These are phyloP conservation scores for Sporothrix brunneoviolacea DNA, from an alignment of 2,329 filamentous ascomycete genomes.

Conservation along the genomic window DNA sequence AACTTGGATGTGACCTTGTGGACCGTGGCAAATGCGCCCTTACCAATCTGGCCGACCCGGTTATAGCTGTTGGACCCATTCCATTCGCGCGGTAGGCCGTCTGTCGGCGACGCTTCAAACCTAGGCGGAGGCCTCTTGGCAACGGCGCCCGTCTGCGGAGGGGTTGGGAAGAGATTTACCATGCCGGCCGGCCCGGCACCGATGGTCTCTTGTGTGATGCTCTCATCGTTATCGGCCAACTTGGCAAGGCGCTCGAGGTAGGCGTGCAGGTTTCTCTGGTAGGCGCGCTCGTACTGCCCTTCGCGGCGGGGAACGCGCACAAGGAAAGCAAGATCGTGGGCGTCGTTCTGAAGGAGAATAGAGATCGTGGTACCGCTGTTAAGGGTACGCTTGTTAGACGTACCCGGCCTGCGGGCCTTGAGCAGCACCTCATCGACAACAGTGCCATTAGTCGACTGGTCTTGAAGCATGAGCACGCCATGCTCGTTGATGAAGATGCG, in stretches of 20 bases:
- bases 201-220: constrained; percentile 32
- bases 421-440: constrained; percentile 71
- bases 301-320: constrained; percentile 77
- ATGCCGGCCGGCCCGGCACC: constrained; percentile 42
- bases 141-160: not conserved
- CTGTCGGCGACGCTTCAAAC: constrained; percentile 24
- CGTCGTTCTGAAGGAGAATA: constrained; percentile 50
- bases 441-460: constrained; percentile 94
- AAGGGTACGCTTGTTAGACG: constrained; percentile 50
- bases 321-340: constrained; percentile 66
- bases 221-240: constrained; percentile 28
- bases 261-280: constrained; percentile 59
- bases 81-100: constrained; percentile 57
- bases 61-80: constrained; percentile 81
- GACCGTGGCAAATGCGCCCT: constrained; percentile 90
- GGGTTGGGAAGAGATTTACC: constrained; percentile 26
- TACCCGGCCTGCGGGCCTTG: constrained; percentile 27
- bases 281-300: constrained; percentile 57
- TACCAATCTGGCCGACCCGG: constrained; percentile 72
- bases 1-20: constrained; percentile 83
- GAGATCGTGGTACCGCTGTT: constrained; percentile 66
- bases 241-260: constrained; percentile 48
- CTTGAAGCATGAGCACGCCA: constrained; percentile 84
- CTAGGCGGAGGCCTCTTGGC: constrained; percentile 10
- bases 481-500: constrained; percentile 85